Evolutionary conservation across 2,329 filamentous ascomycete genomes (phyloP), one percentile per base, ranked within the genome.

Genomic region (Trichophyton schoenleinii): DNA sequence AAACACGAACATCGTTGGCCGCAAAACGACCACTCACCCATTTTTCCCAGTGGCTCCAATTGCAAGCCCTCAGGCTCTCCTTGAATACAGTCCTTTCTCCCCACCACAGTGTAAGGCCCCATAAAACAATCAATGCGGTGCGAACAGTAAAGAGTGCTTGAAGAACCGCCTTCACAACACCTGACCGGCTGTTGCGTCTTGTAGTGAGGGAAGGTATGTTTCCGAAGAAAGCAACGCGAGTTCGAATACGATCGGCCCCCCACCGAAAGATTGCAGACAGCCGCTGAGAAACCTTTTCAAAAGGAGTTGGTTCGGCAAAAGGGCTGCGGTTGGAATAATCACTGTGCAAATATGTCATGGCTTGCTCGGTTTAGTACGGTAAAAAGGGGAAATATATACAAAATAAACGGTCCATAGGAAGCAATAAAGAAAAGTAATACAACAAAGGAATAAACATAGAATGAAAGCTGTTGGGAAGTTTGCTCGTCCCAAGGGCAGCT

Each of bases 31-130:
- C 9, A 71, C 78, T 66, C 79, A 95, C 91, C 91, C 94, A 99
- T 73, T 83, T 81, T 78, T 99, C 94, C 94, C 94, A 99, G 46
- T 82, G 82, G 41, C 83, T 80, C 94, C 94, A 99, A 60, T 82
- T 77, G 73, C 94, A 99, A 59, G 77, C 80, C 61, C 82, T 78
- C 15, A 96, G 83, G 63, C 82, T 85, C 65, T 82, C 83, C 60
- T 81, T 79, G 72, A 95, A 97, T 41, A 87, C 81, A 74, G 83
- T 87, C 63, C 88, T 80, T 77, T 99, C 94, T 0, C 92, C 91
- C 84, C 89, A 94, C 66, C 94, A 83, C 64, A 99, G 69, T 20
- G 88, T 80, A 22, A 89, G 72, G 46, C 91, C 68, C 92, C 94
- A 99, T 53, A 91, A 63, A 11, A 82, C 70, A 18, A 88, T 83